Base-by-base conservation (phyloP, 2,329 filamentous ascomycete species). In the Colletotrichum godetiae region DNA sequence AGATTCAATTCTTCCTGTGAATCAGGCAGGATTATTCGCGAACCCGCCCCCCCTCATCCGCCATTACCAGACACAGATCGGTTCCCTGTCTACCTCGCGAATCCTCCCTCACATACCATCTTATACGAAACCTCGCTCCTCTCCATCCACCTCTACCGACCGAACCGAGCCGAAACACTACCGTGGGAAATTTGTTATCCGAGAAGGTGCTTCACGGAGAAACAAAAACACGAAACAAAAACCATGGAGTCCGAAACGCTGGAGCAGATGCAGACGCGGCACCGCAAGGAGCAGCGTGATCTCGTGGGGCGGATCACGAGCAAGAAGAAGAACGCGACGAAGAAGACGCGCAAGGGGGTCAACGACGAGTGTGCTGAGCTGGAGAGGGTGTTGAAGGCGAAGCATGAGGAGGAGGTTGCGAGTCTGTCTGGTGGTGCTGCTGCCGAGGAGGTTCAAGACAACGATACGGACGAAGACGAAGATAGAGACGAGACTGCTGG, bases 301-400 rank as follows among this genome's bases (percentile, higher is more conserved):
- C 88, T 99, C 31, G 94, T 97, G 82, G 89, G 91, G 63, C 92
- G 93, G 73, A 92, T 97, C 79, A 98, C 94, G 5, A 95, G 93
- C 84, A 98, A 98, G 88, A 99, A 98, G 88, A 98, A 98, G 87
- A 93, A 94, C 77, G 95, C 97, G 53, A 97, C 93, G 59, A 99
- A 98, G 85, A 95, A 91, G 90, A 95, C 88, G 77, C 90, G 86
- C 79, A 94, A 93, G 81, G 92, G 92, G 33, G 87, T 96, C 79
- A 94, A 93, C 53, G 88, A 93, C 65, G 94, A 96, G 80, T 95
- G 94, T 76, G 92, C 92, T 73, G 87, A 89, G 66, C 86, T 95
- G 76, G 93, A 96, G 81, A 86, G 89, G 8, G 84, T 90, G 68
- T 80, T 94, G 55, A 91, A 90, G 75, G 92, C 93, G 78, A 87